phyloP scores from a whole-genome alignment of 2,329 filamentous ascomycete species.

The Bipolaris victoriae region DNA sequence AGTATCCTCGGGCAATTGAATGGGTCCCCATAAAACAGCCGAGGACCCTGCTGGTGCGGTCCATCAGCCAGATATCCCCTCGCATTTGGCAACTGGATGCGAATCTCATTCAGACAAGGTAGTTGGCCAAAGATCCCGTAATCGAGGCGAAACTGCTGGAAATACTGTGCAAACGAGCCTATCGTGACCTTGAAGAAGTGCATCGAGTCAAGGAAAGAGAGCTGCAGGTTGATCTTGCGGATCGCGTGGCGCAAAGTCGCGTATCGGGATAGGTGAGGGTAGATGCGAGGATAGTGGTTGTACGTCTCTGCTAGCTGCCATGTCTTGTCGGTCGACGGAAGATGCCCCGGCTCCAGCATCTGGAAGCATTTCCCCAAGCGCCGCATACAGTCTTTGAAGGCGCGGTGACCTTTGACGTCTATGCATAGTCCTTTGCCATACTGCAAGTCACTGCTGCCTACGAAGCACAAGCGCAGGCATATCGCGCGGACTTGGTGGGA shows the following conservation, averaged over 20 bases:
- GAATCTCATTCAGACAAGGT: slow-evolving; percentile 29
- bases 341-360: slow-evolving; percentile 16
- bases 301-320: slow-evolving; percentile 21
- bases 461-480: slow-evolving; percentile 29
- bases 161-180: slow-evolving; percentile 18
- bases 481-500: slow-evolving; percentile 34
- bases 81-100: slow-evolving; percentile 24
- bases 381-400: slow-evolving; percentile 14
- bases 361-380: slow-evolving; percentile 25
- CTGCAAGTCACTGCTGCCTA: slow-evolving; percentile 13
- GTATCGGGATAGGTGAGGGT: slow-evolving; percentile 31
- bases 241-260: slow-evolving; percentile 36
- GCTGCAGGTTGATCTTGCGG: slow-evolving; percentile 26
- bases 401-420: not conserved
- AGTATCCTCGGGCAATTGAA: slow-evolving; percentile 31
- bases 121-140: slow-evolving; percentile 31
- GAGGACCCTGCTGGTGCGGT: slow-evolving; percentile 1
- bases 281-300: slow-evolving; percentile 23
- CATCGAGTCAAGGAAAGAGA: slow-evolving; percentile 28
- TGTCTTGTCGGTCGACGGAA: slow-evolving; percentile 13
- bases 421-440: slow-evolving; percentile 19
- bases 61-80: slow-evolving; percentile 15
- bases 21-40: slow-evolving; percentile 25
- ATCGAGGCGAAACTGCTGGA: not conserved
- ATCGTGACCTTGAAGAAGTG: slow-evolving; percentile 38